Percentiles rank a stretch among this genome's conserved stretches.
phyloP scores from a whole-genome alignment of 1,284 basidiomycete species.

The Phylloboletellus chloephorus region DNA sequence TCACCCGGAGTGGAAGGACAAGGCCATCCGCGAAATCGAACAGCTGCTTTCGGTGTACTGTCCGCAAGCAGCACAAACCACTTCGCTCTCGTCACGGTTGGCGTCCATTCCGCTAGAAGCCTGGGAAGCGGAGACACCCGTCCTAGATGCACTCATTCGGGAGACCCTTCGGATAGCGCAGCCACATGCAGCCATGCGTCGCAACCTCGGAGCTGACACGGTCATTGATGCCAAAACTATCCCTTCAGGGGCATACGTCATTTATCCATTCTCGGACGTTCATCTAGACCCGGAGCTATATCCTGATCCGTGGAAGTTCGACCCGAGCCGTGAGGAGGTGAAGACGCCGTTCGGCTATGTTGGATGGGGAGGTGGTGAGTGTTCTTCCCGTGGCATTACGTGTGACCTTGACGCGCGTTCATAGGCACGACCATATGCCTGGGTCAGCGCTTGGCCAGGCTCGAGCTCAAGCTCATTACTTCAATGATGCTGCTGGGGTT shows the following conservation, averaged over 20 bases:
- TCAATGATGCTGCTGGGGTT: conserved; percentile 61
- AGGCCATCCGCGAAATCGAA: conserved; percentile 55
- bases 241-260: conserved; percentile 63
- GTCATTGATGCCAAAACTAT: conserved; percentile 60
- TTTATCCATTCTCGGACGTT: conserved; percentile 73
- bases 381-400: conserved; percentile 20
- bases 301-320: conserved; percentile 67
- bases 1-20: conserved; percentile 55
- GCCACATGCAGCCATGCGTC: conserved; percentile 72
- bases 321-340: conserved; percentile 50
- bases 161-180: conserved; percentile 72
- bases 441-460: conserved; percentile 63
- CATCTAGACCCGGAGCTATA: conserved; percentile 66
- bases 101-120: conserved; percentile 57
- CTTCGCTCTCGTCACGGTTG: conserved; percentile 44
- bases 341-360: conserved; percentile 57
- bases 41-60: conserved; percentile 50
- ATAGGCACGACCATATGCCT: conserved; percentile 63
- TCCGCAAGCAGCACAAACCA: conserved; percentile 9
- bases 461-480: conserved; percentile 63
- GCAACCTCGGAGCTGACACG: conserved; percentile 62
- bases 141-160: conserved; percentile 63
- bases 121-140: conserved; percentile 63
- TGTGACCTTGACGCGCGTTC: conserved; percentile 18
- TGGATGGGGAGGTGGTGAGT: conserved; percentile 72